Conservation (phyloP, 352 stramenopile genomes). For the Pythium plurisporium region DNA sequence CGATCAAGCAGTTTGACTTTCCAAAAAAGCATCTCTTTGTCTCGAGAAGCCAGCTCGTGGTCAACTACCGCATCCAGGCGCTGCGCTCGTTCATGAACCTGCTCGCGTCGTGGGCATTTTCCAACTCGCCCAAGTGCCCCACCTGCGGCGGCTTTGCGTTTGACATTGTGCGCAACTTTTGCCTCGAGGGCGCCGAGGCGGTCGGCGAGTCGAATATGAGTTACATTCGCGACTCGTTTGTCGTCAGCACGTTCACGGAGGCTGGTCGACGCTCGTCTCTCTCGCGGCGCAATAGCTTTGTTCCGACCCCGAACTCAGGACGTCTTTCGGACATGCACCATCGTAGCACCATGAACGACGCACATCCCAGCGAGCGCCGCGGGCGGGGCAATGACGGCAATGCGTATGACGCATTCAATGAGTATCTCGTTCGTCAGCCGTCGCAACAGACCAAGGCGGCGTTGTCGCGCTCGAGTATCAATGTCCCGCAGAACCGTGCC, state of each 20-base stretch:
- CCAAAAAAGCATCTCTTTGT: constrained; percentile 86
- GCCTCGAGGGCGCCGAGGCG: constrained; percentile 51
- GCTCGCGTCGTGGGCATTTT: constrained; percentile 78
- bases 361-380: too few species aligned
- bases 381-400: constrained; percentile 14
- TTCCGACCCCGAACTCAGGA: constrained; percentile 33
- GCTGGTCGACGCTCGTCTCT: constrained; percentile 24
- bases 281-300: constrained; percentile 46
- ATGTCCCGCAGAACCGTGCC: constrained; percentile 7
- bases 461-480: constrained; percentile 11
- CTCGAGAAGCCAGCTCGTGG: constrained; percentile 60
- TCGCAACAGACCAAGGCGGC: constrained; percentile 40
- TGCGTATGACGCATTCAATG: constrained; percentile 72
- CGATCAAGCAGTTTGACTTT: constrained; percentile 77
- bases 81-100: constrained; percentile 82
- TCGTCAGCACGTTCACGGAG: constrained; percentile 49
- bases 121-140: constrained; percentile 76
- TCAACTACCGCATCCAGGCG: constrained; percentile 84
- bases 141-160: constrained; percentile 80
- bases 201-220: constrained; percentile 58
- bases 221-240: constrained; percentile 61
- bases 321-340: constrained; percentile 2
- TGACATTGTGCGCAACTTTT: constrained; percentile 76
- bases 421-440: constrained; percentile 56
- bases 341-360: constrained; percentile 14